phyloP scores from a whole-genome alignment of 345 rosid species.

The Nephelium lappaceum region DNA sequence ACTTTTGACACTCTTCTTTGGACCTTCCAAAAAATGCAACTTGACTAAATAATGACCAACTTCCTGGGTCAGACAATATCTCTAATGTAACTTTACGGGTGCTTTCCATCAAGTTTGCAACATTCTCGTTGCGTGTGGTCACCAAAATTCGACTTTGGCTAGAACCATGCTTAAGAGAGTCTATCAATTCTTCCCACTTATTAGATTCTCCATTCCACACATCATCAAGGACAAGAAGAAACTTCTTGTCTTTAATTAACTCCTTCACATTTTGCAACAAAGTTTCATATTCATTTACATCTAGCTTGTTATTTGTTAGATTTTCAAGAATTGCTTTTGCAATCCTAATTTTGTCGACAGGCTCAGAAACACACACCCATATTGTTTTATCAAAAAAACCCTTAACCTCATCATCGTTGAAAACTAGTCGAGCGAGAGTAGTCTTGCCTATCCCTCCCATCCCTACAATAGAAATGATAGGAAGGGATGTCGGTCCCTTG shows the following conservation, averaged over 20 bases:
- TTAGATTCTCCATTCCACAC: neutral
- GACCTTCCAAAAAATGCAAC: neutral
- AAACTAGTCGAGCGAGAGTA: neutral
- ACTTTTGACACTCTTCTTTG: neutral
- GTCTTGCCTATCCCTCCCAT: neutral
- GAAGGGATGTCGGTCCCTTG: neutral
- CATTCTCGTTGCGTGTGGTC: neutral
- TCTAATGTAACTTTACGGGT: neutral
- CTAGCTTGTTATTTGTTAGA: neutral
- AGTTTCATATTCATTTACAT: neutral
- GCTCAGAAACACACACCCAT: constrained; percentile 8
- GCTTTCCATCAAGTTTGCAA: neutral
- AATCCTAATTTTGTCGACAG: neutral
- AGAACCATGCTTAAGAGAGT: neutral
- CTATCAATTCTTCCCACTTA: neutral
- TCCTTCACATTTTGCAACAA: neutral
- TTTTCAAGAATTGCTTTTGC: neutral
- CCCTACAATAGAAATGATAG: neutral
- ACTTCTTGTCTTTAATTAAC: neutral
- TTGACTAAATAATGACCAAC: neutral
- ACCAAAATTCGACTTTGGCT: constrained; percentile 3
- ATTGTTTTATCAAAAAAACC: neutral
- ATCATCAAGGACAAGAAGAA: neutral
- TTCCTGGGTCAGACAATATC: neutral
- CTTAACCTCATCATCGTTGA: neutral